Conservation (phyloP, 495 filamentous ascomycete species). For the Letharia columbiana region DNA sequence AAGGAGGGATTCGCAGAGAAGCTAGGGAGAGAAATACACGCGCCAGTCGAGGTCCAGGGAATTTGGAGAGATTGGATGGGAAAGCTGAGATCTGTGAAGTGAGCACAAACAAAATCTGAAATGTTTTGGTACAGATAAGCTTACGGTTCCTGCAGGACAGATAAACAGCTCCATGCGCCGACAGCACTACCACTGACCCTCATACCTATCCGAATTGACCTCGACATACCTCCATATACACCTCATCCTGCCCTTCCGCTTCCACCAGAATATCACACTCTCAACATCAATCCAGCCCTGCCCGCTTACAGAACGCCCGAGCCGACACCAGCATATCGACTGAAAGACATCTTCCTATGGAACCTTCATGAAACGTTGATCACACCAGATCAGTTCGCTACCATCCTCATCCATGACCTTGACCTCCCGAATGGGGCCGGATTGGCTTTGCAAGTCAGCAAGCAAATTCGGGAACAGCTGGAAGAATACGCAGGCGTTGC, state of each 20-base stretch:
- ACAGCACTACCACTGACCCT: constrained; percentile 77
- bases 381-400: constrained; percentile 91
- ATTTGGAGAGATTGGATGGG: constrained; percentile 94
- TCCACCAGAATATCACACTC: constrained; percentile 52
- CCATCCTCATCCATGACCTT: constrained; percentile 82
- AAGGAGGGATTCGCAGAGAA: constrained; percentile 59
- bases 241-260: constrained; percentile 64
- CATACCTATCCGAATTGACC: constrained; percentile 92
- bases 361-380: constrained; percentile 92
- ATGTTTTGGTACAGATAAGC: constrained; percentile 1
- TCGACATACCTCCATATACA: constrained; percentile 75
- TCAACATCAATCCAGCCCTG: constrained; percentile 52
- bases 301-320: constrained; percentile 73
- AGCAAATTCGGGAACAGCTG: constrained; percentile 86
- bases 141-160: constrained; percentile 37
- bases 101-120: constrained; percentile 18
- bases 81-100: constrained; percentile 52
- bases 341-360: constrained; percentile 94
- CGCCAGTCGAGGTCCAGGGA: constrained; percentile 76
- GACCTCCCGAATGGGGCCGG: constrained; percentile 70
- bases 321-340: constrained; percentile 65
- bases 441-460: constrained; percentile 71
- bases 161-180: constrained; percentile 73
- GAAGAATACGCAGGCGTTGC: constrained; percentile 96
- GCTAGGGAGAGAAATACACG: constrained; percentile 72